These are phyloP conservation scores for Aspergillus piperis DNA, from an alignment of 2,329 filamentous ascomycete species.

Conservation along the genomic window DNA sequence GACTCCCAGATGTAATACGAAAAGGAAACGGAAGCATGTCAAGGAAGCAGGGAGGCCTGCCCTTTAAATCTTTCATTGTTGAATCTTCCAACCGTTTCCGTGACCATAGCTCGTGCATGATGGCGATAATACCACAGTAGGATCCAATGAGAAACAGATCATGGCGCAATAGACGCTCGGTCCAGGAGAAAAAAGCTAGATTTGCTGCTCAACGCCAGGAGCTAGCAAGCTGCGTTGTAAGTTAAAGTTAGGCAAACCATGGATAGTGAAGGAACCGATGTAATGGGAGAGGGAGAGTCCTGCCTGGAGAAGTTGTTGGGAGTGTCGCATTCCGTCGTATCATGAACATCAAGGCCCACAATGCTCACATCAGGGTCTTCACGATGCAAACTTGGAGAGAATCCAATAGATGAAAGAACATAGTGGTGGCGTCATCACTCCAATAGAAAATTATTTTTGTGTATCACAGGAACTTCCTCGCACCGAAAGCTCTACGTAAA, in stretches of 20 bases:
- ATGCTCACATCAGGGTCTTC: conserved; percentile 11
- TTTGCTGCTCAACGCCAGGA: conserved; percentile 1
- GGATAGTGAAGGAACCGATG: conserved; percentile 23
- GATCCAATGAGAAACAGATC: conserved; percentile 25
- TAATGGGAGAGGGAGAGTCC: conserved; percentile 6
- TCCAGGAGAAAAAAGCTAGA: conserved; percentile 14
- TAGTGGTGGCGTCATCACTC: conserved; percentile 21
- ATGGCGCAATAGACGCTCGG: conserved; percentile 7
- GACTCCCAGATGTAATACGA: conserved; percentile 23
- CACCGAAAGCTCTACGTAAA: neutral
- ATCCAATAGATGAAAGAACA: neutral
- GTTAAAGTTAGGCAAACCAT: conserved; percentile 13
- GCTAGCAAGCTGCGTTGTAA: conserved; percentile 18
- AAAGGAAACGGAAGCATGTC: conserved; percentile 11
- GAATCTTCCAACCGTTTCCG: conserved; percentile 16
- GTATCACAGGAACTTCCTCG: too few relatives aligned
- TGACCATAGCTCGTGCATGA: conserved; percentile 19
- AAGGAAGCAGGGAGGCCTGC: conserved; percentile 11
- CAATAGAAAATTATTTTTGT: neutral
- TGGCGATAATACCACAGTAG: conserved; percentile 30
- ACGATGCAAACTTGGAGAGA: neutral
- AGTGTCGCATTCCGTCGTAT: conserved; percentile 34
- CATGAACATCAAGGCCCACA: conserved; percentile 23
- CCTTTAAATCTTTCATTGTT: conserved; percentile 30
- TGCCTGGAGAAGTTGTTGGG: conserved; percentile 11